Evolutionary conservation across 1,284 basidiomycete genomes (phyloP).

Genomic region (Mycocalia duriaeana): DNA sequence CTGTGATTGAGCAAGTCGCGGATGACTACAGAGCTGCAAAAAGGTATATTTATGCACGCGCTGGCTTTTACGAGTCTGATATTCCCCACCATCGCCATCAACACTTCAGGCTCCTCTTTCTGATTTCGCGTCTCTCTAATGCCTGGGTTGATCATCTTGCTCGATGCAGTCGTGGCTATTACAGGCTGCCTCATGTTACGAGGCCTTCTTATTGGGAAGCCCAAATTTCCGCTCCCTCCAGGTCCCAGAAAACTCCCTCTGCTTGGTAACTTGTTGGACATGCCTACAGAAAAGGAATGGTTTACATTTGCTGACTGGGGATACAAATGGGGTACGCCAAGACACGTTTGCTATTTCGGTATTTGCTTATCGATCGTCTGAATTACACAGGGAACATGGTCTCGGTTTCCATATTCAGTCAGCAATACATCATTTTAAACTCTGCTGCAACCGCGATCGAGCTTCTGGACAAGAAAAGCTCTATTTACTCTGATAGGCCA

Average conservation of each 20-base stretch:
- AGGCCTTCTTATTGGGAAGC: constrained; percentile 5
- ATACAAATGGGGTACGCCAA: constrained; percentile 32
- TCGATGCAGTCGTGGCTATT: constrained; percentile 9
- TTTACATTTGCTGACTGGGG: constrained; percentile 37
- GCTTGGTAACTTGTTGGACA: constrained; percentile 40
- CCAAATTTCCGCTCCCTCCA: constrained; percentile 28
- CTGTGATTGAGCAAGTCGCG: not conserved
- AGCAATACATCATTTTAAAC: constrained; percentile 33
- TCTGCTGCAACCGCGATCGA: constrained; percentile 28
- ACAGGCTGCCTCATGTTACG: not conserved
- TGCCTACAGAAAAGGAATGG: constrained; percentile 36
- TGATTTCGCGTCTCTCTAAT: not conserved
- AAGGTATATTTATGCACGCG: too few species aligned
- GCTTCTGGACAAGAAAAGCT: constrained; percentile 33
- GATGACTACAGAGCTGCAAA: too few species aligned
- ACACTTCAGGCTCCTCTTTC: not conserved
- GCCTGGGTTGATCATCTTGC: constrained; percentile 2
- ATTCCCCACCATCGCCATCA: not conserved
- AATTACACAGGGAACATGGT: constrained; percentile 24
- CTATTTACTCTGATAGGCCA: constrained; percentile 36
- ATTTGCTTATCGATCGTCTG: not conserved
- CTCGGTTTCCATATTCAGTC: constrained; percentile 33
- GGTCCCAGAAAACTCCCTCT: constrained; percentile 36
- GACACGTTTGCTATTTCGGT: not conserved
- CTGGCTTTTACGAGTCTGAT: not conserved